Conservation (phyloP, 2,329 filamentous ascomycete genomes). For the Trichoderma hamatum region DNA sequence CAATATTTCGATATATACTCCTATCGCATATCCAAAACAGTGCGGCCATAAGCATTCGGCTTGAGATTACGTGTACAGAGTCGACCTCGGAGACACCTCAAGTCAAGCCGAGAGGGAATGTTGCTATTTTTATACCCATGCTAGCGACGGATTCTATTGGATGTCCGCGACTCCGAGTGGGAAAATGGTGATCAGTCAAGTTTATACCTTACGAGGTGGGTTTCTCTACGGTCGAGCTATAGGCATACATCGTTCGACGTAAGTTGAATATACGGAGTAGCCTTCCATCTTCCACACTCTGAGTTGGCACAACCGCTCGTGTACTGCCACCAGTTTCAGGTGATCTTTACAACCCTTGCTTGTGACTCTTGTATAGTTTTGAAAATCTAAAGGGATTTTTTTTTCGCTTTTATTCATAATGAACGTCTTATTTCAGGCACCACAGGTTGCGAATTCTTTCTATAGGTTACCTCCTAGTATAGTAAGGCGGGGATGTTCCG, state of each 20-base stretch:
- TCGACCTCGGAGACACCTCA: background rate
- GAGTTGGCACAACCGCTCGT: background rate
- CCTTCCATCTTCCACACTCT: background rate
- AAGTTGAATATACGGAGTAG: background rate
- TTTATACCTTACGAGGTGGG: background rate
- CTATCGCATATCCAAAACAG: background rate
- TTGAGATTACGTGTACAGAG: background rate
- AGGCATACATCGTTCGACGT: background rate
- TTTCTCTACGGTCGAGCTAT: background rate
- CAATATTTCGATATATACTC: background rate
- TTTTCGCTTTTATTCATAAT: background rate
- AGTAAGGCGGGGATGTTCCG: constrained; percentile 12
- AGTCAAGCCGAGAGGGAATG: background rate
- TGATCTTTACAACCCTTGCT: background rate
- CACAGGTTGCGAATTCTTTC: background rate
- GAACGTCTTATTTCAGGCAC: background rate
- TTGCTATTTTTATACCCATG: background rate
- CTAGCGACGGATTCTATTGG: background rate
- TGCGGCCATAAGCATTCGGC: background rate
- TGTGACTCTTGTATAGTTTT: background rate
- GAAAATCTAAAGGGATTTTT: background rate
- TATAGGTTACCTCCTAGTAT: background rate
- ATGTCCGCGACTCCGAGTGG: background rate
- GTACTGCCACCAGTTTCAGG: background rate
- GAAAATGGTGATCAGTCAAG: background rate